These are phyloP conservation scores for Umbellularia californica DNA, from an alignment of 164 flowering plant genomes.

Conservation along the genomic window DNA sequence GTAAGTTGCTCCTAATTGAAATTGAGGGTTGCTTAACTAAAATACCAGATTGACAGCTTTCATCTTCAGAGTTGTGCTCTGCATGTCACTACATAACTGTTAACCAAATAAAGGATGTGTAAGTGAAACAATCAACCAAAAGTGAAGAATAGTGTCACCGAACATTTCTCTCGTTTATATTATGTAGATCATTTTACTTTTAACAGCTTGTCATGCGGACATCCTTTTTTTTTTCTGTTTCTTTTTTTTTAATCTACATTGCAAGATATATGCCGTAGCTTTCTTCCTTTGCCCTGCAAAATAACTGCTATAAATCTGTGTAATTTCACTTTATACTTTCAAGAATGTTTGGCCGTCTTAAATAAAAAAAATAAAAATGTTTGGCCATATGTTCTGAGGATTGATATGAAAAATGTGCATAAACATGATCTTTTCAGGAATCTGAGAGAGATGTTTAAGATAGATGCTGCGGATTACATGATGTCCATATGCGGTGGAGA, in stretches of 20 bases:
- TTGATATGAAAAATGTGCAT: background rate
- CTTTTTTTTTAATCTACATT: too few species aligned
- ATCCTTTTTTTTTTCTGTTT: too few species aligned
- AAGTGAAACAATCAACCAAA: background rate
- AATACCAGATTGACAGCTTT: background rate
- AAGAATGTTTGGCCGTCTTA: background rate
- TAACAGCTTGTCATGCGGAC: too few species aligned
- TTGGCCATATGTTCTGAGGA: background rate
- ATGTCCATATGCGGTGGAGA: constrained; percentile 97
- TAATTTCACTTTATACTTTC: background rate
- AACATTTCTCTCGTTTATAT: background rate
- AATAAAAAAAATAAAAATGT: background rate
- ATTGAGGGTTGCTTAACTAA: background rate
- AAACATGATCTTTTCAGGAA: constrained; percentile 45
- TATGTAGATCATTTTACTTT: too few species aligned
- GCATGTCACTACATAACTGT: background rate
- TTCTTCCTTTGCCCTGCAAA: too few species aligned
- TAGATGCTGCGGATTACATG: constrained; percentile 98
- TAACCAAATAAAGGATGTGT: background rate
- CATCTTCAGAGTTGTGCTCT: background rate
- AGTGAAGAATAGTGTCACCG: background rate
- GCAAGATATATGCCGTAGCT: background rate
- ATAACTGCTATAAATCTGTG: background rate
- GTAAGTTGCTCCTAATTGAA: background rate
- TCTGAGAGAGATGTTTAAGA: constrained; percentile 90